Base-by-base conservation (phyloP, 164 flowering plant genomes). In the Magnolia kwangsiensis region DNA sequence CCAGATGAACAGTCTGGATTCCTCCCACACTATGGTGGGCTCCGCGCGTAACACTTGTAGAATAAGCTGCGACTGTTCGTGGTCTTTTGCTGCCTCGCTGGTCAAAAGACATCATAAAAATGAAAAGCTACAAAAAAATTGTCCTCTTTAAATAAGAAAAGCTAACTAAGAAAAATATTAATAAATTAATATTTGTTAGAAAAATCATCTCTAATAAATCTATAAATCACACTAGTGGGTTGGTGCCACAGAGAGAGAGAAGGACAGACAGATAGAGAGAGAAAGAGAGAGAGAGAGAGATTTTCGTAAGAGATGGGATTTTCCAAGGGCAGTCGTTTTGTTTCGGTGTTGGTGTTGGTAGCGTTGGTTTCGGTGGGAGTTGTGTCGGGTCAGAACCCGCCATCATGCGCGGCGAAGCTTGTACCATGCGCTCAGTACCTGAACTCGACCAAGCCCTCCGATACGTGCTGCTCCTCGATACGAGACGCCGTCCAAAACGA, bases 391-490 rank as follows among this genome's bases (percentile, higher is more conserved):
- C 90, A 88, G 73, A 11, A 20, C 29, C 29, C 70, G 51, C 83
- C 80, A 29, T 16, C 81, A 19, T 90, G 94, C 76, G 91, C 88
- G 9, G 0, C 61, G 29, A 76, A 85, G 61, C 82, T 91, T 77
- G 69, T 74, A 16, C 76, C 86, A 0, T 91, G 96, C 75, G 79
- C 27, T 3, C 9, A 0, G 3, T 87, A 72, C 80, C 20, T 90
- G 29, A 87, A 84, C 87, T 61, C 86, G 16, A 87, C 88, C 0
- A 80, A 63, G 10, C 93, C 96, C 1, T 80, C 90, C 1, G 68
- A 51, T 1, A 4, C 67, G 8, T 91, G 96, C 80, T 91, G 96
- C 77, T 51, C 69, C 55, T 80, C 93, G 0, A 79, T 91, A 50
- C 78, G 50, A 24, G 72, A 84, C 0, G 84, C 90, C 0, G 76